Evolutionary conservation across 164 flowering plant genomes (phyloP).

Genomic region (Buxus sempervirens): DNA sequence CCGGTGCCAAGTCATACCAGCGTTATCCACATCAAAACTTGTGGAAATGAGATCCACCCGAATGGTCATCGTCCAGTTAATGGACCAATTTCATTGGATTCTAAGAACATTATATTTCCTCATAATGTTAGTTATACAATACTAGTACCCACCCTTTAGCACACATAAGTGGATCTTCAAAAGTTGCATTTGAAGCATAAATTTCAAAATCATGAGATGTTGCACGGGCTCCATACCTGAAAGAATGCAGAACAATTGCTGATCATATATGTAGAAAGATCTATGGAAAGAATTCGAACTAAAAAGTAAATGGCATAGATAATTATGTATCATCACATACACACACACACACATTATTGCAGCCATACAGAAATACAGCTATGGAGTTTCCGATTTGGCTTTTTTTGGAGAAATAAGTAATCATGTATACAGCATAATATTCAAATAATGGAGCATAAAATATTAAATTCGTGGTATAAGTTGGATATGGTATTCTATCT

Average conservation of each 20-base stretch:
- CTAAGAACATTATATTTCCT: background rate
- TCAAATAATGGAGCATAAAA: too few species aligned
- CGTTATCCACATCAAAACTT: too few species aligned
- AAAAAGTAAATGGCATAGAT: background rate
- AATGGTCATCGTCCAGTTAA: too few species aligned
- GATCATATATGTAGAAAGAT: background rate
- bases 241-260: slow-evolving; percentile 7
- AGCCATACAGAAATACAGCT: too few species aligned
- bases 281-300: background rate
- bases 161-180: slow-evolving; percentile 83
- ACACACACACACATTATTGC: background rate
- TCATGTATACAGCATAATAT: too few species aligned
- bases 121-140: background rate
- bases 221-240: slow-evolving; percentile 65
- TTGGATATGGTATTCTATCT: too few species aligned
- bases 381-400: too few species aligned
- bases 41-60: too few species aligned
- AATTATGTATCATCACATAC: background rate
- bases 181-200: slow-evolving; percentile 74
- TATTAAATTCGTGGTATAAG: too few species aligned
- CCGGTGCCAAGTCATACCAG: too few species aligned
- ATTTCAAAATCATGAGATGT: slow-evolving; percentile 71
- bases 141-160: slow-evolving; percentile 58
- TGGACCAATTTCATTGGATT: too few species aligned
- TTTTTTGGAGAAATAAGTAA: too few species aligned